Evolutionary conservation across 1,284 basidiomycete species (phyloP).

Genomic region (Leccinum fallax): DNA sequence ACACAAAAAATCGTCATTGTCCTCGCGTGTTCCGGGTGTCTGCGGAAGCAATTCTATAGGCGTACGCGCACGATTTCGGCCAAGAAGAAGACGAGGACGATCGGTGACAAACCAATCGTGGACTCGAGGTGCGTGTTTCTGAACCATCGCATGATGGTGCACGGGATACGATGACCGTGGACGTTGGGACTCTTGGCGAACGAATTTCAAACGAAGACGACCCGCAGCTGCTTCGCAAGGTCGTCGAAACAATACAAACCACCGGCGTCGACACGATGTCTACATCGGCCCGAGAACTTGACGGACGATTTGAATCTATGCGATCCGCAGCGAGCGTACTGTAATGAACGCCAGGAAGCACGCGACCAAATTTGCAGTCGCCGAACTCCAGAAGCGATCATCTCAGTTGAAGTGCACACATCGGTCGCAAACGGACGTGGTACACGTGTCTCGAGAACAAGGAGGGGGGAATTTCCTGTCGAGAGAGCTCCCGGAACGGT

Average conservation of each 20-base stretch:
- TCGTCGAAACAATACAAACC: neutral
- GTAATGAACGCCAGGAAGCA: neutral
- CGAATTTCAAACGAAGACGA: neutral
- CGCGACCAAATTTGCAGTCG: neutral
- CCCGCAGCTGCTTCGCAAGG: neutral
- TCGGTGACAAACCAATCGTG: neutral
- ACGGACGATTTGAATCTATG: neutral
- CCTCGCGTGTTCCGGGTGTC: neutral
- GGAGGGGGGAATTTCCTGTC: neutral
- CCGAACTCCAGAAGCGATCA: conserved; percentile 1
- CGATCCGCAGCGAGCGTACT: neutral
- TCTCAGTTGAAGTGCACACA: conserved; percentile 1
- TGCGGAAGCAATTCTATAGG: neutral
- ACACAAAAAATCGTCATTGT: neutral
- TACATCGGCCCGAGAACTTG: neutral
- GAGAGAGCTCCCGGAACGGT: neutral
- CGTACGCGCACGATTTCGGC: neutral
- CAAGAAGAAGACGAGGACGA: neutral
- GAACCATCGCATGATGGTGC: neutral
- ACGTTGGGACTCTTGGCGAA: neutral
- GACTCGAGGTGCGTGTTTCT: neutral
- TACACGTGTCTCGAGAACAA: neutral
- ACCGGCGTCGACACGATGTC: neutral
- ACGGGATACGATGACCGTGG: neutral
- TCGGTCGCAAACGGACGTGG: neutral